phyloP scores from a whole-genome alignment of 495 filamentous ascomycete species.

The Chaetomium fimeti region DNA sequence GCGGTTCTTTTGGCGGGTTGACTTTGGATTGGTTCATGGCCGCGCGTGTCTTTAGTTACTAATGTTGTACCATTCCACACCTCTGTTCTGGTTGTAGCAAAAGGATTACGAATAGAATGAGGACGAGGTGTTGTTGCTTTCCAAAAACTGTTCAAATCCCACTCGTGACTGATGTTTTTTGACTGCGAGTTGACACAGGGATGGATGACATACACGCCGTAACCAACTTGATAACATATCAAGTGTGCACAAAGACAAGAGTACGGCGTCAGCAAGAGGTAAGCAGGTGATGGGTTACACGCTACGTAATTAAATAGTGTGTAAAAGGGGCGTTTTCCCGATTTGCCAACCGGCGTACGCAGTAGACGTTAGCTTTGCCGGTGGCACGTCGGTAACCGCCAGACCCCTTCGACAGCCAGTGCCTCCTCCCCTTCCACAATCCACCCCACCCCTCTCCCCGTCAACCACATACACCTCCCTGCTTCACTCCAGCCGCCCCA shows the following conservation, averaged over 20 bases:
- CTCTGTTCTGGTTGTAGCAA: slow-evolving; percentile 1
- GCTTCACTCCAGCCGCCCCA: background rate
- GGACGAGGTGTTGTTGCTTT: slow-evolving; percentile 12
- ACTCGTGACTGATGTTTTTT: background rate
- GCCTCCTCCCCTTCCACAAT: background rate
- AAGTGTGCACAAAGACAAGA: too few relatives aligned
- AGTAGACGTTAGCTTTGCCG: too few relatives aligned
- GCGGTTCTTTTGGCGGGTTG: background rate
- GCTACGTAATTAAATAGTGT: background rate
- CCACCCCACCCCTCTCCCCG: background rate
- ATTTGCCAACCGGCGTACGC: background rate
- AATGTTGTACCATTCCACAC: slow-evolving; percentile 2
- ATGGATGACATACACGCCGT: background rate
- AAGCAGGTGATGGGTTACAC: background rate
- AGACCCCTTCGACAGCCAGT: too few relatives aligned
- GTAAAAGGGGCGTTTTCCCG: background rate
- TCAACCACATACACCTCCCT: background rate
- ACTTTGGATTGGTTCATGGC: slow-evolving; percentile 5
- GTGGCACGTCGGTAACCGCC: too few relatives aligned
- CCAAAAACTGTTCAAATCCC: background rate
- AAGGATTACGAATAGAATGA: slow-evolving; percentile 18
- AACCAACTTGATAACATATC: too few relatives aligned
- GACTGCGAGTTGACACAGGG: background rate
- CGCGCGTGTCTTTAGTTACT: slow-evolving; percentile 6
- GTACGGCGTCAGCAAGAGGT: background rate